phyloP scores from a whole-genome alignment of 345 rosid genomes.

The Combretum micranthum region DNA sequence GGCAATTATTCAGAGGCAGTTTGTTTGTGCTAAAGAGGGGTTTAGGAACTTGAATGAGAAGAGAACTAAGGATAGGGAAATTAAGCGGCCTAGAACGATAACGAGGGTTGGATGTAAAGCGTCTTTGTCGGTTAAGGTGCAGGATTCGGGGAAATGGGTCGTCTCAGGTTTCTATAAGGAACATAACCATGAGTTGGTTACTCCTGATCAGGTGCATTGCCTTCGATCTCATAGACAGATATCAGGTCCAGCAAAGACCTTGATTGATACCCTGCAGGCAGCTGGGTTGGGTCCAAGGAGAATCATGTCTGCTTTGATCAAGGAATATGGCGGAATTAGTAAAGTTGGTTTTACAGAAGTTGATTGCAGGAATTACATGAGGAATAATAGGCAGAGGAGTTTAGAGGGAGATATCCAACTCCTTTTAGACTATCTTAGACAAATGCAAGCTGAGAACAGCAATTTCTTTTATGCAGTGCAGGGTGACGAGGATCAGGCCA shows the following conservation, averaged over 20 bases:
- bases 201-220: slow-evolving; percentile 42
- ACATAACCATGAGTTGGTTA: slow-evolving; percentile 43
- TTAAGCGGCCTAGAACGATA: slow-evolving; percentile 38
- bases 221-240: slow-evolving; percentile 45
- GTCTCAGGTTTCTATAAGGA: slow-evolving; percentile 31
- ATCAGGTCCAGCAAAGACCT: slow-evolving; percentile 41
- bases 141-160: slow-evolving; percentile 45
- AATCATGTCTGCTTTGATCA: slow-evolving; percentile 43
- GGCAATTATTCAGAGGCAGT: slow-evolving; percentile 45
- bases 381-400: slow-evolving; percentile 40
- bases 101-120: slow-evolving; percentile 46
- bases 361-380: slow-evolving; percentile 46
- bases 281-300: slow-evolving; percentile 47
- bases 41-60: slow-evolving; percentile 42
- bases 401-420: slow-evolving; percentile 35
- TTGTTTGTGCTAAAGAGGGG: slow-evolving; percentile 50
- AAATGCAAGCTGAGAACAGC: slow-evolving; percentile 36
- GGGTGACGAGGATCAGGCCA: slow-evolving; percentile 29
- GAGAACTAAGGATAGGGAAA: slow-evolving; percentile 40
- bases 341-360: slow-evolving; percentile 46
- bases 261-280: slow-evolving; percentile 45
- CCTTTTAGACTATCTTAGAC: slow-evolving; percentile 44
- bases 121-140: slow-evolving; percentile 35
- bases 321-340: slow-evolving; percentile 45
- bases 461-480: slow-evolving; percentile 45